A percentile compares a stretch with the other conserved stretches of the same genome.
Conservation (phyloP, 2,329 filamentous ascomycete genomes). For the Leptographium procerum region DNA sequence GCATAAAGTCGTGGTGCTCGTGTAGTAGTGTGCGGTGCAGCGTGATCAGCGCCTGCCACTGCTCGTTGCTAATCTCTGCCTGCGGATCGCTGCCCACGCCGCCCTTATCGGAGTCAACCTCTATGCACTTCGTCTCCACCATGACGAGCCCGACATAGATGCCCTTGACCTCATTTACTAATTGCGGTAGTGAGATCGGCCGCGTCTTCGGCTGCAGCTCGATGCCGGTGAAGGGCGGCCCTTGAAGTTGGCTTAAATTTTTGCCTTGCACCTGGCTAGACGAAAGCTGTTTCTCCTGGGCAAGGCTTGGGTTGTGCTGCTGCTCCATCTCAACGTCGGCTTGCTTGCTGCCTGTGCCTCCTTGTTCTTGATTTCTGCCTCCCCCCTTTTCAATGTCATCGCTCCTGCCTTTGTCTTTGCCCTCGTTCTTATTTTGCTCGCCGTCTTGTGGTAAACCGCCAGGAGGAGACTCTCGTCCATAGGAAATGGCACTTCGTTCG, state of each 20-base stretch:
- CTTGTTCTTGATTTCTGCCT: too few relatives aligned
- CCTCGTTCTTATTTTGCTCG: too few relatives aligned
- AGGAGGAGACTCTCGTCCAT: too few relatives aligned
- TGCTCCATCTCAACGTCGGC: too few relatives aligned
- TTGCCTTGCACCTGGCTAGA: too few relatives aligned
- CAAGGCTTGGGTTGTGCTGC: too few relatives aligned
- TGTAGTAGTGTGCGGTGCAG: conserved; percentile 71
- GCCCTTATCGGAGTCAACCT: conserved; percentile 57
- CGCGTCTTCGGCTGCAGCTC: conserved; percentile 48
- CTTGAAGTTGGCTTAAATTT: background rate
- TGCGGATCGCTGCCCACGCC: conserved; percentile 25
- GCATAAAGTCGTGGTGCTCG: conserved; percentile 77
- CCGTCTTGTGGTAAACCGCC: too few relatives aligned
- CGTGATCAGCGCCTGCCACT: conserved; percentile 77
- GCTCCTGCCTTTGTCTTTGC: too few relatives aligned
- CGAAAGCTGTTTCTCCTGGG: too few relatives aligned
- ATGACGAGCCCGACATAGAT: conserved; percentile 77
- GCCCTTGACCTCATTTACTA: conserved; percentile 69
- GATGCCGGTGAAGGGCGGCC: conserved; percentile 1
- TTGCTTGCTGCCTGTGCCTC: too few relatives aligned
- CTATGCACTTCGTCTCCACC: conserved; percentile 80
- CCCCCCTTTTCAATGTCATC: too few relatives aligned
- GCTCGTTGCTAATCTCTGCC: conserved; percentile 45
- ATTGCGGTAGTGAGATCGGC: conserved; percentile 64
- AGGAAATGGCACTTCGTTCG: too few relatives aligned